Conservation (phyloP, 2,329 filamentous ascomycete genomes). For the Sclerotinia minor region DNA sequence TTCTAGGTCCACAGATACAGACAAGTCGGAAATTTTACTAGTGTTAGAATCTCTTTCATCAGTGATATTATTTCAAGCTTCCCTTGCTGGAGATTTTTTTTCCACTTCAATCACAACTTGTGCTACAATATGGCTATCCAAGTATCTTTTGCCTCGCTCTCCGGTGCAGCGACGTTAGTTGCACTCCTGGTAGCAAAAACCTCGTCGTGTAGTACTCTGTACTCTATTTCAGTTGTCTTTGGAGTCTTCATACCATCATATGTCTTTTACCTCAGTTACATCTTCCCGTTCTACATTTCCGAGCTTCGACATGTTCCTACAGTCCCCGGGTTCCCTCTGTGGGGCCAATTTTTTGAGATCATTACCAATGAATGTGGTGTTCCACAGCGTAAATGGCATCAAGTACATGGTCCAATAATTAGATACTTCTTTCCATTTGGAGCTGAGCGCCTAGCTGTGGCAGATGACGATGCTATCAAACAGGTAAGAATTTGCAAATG, state of each 20-base stretch:
- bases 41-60: neutral
- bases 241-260: constrained; percentile 38
- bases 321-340: constrained; percentile 46
- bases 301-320: constrained; percentile 48
- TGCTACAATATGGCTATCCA: constrained; percentile 15
- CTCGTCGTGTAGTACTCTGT: constrained; percentile 25
- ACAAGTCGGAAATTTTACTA: neutral
- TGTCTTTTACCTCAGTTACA: constrained; percentile 43
- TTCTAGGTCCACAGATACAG: neutral
- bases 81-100: neutral
- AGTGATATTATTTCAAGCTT: neutral
- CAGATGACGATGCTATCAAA: constrained; percentile 48
- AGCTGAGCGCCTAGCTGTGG: constrained; percentile 47
- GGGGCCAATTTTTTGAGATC: constrained; percentile 48
- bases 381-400: constrained; percentile 47
- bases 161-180: constrained; percentile 18
- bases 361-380: constrained; percentile 47
- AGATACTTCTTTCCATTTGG: constrained; percentile 51
- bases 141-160: constrained; percentile 16
- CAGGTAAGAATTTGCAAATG: neutral
- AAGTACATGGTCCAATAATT: constrained; percentile 46
- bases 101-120: constrained; percentile 5
- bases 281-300: constrained; percentile 48
- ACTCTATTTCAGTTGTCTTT: constrained; percentile 29
- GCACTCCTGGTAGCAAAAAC: constrained; percentile 32